Percentiles rank a stretch among this genome's conserved stretches.
These are phyloP conservation scores for Acacia confusa DNA, from an alignment of 306 rosid species.

Conservation along the genomic window DNA sequence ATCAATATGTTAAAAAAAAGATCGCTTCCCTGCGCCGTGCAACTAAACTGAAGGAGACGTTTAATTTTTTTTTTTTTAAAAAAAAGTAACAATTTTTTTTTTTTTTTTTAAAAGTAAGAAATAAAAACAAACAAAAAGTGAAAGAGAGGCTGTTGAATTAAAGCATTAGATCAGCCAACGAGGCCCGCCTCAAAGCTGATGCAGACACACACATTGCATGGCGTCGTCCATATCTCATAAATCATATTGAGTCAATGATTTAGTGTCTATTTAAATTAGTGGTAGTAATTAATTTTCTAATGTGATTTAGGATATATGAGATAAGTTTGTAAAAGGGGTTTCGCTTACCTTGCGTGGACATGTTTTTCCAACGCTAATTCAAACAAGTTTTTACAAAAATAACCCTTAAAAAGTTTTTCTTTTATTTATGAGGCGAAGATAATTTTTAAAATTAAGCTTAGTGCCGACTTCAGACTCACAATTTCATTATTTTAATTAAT, in stretches of 20 bases:
- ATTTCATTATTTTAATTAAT: background rate
- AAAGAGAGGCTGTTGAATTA: slow-evolving; percentile 46
- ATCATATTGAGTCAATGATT: slow-evolving; percentile 40
- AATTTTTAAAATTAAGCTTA: background rate
- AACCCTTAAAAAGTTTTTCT: background rate
- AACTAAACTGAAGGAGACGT: slow-evolving; percentile 25
- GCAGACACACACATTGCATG: slow-evolving; percentile 30
- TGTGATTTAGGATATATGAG: no score
- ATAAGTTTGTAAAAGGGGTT: no score
- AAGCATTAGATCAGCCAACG: slow-evolving; percentile 40
- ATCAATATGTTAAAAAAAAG: slow-evolving; percentile 30
- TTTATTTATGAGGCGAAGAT: background rate
- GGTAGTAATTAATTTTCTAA: no score
- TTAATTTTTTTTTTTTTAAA: background rate
- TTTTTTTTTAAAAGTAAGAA: no score
- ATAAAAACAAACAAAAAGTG: background rate
- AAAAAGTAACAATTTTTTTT: background rate
- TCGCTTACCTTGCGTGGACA: no score
- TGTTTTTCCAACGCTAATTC: no score
- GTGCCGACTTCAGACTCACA: background rate
- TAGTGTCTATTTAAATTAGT: no score
- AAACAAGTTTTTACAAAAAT: no score
- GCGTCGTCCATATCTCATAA: background rate
- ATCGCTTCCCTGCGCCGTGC: slow-evolving; percentile 22
- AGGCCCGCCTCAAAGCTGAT: slow-evolving; percentile 46